Evolutionary conservation across 768 basidiomycete genomes (phyloP), one percentile per base, ranked within the genome.

Genomic region (Panus rudis): DNA sequence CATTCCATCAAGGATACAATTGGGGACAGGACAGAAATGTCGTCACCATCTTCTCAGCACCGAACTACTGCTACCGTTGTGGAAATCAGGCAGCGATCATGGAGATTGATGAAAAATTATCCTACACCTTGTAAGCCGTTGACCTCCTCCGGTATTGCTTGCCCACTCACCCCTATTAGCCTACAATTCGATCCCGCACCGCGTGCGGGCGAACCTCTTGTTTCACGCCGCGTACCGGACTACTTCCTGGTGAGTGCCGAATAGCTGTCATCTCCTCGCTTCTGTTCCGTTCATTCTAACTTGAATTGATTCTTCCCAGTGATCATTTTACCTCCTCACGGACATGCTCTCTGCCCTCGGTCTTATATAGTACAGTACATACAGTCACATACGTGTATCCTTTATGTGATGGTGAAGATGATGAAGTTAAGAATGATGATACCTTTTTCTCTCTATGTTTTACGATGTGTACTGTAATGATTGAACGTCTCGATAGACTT

Each of bases 181-280:
- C 78, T 99, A 67, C 96, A 99, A 80, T 99, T 98, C 67, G 96
- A 99, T 69, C 96, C 96, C 60, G 96, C 96, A 54, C 96, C 96
- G 56, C 77, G 96, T 63, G 92, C 94, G 59, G 96, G 96, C 55
- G 96, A 99, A 65, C 96, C 96, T 38, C 81, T 98, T 47, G 96
- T 99, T 51, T 92, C 93, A 60, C 78, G 89, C 67, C 85, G 89
- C 64, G 89, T 91, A 66, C 89, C 89, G 59, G 89, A 92, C 68
- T 92, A 92, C 68, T 92, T 92, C 79, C 76, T 92, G 61, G 88
- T 91, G 59, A 58, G 81, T 71, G 12, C 28, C n/a, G 10, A 10
- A n/a, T 10, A 30, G 28, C 20, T 22, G 17, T 26, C 30, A 27
- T n/a, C 23, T 20, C 45, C 39, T 30, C 39, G 41, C 41, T 23